Conservation (phyloP, 2,329 filamentous ascomycete species). For the Teratosphaeria viscida region DNA sequence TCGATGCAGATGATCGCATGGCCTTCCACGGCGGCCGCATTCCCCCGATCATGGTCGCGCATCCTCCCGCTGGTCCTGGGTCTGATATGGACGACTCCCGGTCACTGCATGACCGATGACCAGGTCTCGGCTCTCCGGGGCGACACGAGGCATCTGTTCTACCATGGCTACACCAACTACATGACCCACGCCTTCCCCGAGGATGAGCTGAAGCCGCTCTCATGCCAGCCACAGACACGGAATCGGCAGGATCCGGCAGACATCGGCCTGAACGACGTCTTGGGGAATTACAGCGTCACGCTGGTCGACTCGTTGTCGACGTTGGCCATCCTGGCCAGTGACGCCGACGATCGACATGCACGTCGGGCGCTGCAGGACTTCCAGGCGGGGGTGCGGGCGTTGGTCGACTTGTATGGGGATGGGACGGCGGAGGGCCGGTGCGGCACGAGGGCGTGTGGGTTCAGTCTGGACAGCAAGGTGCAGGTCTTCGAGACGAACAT, state of each 20-base stretch:
- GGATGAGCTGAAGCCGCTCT: slow-evolving; percentile 82
- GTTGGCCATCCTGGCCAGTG: slow-evolving; percentile 73
- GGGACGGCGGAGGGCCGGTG: slow-evolving; percentile 61
- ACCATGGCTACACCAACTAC: slow-evolving; percentile 94
- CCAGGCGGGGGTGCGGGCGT: slow-evolving; percentile 63
- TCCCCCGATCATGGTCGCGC: slow-evolving; percentile 20
- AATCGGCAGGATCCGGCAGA: slow-evolving; percentile 70
- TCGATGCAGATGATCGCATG: slow-evolving; percentile 19
- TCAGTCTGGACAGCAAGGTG: slow-evolving; percentile 94
- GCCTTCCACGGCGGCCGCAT: slow-evolving; percentile 10
- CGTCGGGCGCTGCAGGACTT: slow-evolving; percentile 51
- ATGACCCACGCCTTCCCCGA: slow-evolving; percentile 90
- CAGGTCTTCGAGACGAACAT: slow-evolving; percentile 99
- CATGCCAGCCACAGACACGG: slow-evolving; percentile 73
- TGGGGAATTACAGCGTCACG: slow-evolving; percentile 94
- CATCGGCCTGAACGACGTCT: slow-evolving; percentile 83
- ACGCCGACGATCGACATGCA: slow-evolving; percentile 40
- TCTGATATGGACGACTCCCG: slow-evolving; percentile 24
- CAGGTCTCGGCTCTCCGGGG: slow-evolving; percentile 30
- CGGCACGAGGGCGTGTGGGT: slow-evolving; percentile 66
- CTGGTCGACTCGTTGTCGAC: slow-evolving; percentile 92
- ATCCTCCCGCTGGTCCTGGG: slow-evolving; percentile 22
- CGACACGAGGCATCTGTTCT: slow-evolving; percentile 65
- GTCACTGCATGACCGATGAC: slow-evolving; percentile 36
- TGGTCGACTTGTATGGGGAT: slow-evolving; percentile 81